A percentile compares a stretch with the other conserved stretches of the same genome.
phyloP scores from a whole-genome alignment of 805 yeast species.

The Saccharomycopsis lassenensis region DNA sequence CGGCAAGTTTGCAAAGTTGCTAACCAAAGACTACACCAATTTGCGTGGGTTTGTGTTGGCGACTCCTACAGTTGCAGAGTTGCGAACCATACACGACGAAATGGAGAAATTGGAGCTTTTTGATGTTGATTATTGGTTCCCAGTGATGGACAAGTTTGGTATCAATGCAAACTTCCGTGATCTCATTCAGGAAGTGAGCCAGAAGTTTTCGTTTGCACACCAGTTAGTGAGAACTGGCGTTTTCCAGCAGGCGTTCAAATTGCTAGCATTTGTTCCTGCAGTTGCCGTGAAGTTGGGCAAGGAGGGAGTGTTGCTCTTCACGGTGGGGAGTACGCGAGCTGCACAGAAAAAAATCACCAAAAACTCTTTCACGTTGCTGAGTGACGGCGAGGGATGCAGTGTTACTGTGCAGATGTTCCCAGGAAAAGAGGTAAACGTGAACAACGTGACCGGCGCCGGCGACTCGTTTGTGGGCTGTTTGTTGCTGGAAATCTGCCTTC shows the following conservation, averaged over 20 bases:
- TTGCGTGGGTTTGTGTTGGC: constrained; percentile 9
- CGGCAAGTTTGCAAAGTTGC: no score
- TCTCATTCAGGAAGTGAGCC: constrained; percentile 15
- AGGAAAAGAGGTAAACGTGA: constrained; percentile 28
- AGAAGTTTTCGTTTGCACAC: no score
- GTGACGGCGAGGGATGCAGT: no score
- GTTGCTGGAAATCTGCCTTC: constrained; percentile 30
- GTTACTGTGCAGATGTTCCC: no score
- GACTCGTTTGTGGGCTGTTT: constrained; percentile 67
- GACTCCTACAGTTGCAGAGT: constrained; percentile 65
- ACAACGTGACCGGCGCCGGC: constrained; percentile 83
- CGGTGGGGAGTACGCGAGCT: no score
- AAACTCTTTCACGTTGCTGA: not conserved
- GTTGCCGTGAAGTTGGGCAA: constrained; percentile 18
- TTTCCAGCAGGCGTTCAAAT: constrained; percentile 55
- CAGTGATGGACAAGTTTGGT: constrained; percentile 50
- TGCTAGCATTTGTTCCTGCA: constrained; percentile 63
- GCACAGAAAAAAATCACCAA: constrained; percentile 14
- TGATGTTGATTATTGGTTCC: constrained; percentile 63
- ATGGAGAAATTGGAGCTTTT: constrained; percentile 33
- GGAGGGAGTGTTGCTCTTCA: constrained; percentile 17
- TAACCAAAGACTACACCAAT: no score
- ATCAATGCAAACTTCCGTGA: constrained; percentile 34
- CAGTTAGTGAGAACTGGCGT: constrained; percentile 30
- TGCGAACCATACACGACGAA: constrained; percentile 40